These are phyloP conservation scores for Talaromyces pinophilus DNA, from an alignment of 2,329 filamentous ascomycete species.

Conservation along the genomic window DNA sequence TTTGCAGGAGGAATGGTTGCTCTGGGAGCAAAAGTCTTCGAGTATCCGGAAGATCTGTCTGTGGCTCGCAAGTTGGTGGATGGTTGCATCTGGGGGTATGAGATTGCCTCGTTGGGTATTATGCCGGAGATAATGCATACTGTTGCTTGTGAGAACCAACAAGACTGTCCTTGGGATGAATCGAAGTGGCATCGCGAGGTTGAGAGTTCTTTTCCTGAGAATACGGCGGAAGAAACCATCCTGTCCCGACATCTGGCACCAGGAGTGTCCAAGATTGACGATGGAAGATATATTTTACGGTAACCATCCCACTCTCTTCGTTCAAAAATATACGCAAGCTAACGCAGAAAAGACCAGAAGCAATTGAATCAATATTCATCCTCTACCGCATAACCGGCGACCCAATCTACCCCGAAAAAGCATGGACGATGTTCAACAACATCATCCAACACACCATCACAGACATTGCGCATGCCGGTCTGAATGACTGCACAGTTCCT, in stretches of 20 bases:
- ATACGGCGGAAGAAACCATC: not conserved
- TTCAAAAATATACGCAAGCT: slow-evolving; percentile 10
- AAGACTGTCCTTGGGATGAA: slow-evolving; percentile 44
- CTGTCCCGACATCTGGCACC: not conserved
- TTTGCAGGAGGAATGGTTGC: slow-evolving; percentile 60
- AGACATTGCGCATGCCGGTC: slow-evolving; percentile 64
- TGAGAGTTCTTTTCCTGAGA: not conserved
- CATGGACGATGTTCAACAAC: slow-evolving; percentile 81
- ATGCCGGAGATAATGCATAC: slow-evolving; percentile 55
- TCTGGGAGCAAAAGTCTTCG: slow-evolving; percentile 55
- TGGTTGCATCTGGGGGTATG: slow-evolving; percentile 59
- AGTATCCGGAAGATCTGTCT: slow-evolving; percentile 51
- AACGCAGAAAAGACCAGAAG: slow-evolving; percentile 64
- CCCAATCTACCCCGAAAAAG: slow-evolving; percentile 71
- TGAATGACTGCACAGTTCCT: slow-evolving; percentile 29
- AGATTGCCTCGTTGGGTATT: slow-evolving; percentile 51
- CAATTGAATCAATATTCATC: slow-evolving; percentile 85
- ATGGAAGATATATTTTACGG: slow-evolving; percentile 14
- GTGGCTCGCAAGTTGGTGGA: slow-evolving; percentile 54
- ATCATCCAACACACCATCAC: slow-evolving; percentile 68
- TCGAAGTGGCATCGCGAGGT: slow-evolving; percentile 26
- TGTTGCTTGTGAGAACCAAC: slow-evolving; percentile 46
- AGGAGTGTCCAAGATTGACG: slow-evolving; percentile 13
- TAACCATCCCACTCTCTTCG: not conserved
- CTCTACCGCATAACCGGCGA: slow-evolving; percentile 89